Evolutionary conservation across 208 protist species (phyloP).

Genomic region (Trypanosoma cruzi): DNA sequence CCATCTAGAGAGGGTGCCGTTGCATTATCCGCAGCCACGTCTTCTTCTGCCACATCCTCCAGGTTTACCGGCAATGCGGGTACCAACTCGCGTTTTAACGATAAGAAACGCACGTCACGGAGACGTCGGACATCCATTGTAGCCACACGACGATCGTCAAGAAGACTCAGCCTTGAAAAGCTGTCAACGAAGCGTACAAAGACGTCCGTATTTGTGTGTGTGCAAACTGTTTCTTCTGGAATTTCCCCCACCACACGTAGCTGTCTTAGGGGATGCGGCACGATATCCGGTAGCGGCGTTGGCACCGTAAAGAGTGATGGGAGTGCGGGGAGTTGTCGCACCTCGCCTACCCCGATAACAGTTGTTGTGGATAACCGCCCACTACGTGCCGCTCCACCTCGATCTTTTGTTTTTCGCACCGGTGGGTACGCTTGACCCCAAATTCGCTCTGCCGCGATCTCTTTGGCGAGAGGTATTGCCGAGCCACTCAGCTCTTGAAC

Average conservation of each 20-base stretch:
- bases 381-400: constrained; percentile 18
- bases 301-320: constrained; percentile 38
- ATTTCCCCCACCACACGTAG: constrained; percentile 29
- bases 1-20: background rate
- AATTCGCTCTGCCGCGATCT: constrained; percentile 59
- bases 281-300: constrained; percentile 23
- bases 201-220: constrained; percentile 49
- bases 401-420: constrained; percentile 26
- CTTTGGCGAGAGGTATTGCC: constrained; percentile 76
- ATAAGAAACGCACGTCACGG: constrained; percentile 26
- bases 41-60: background rate
- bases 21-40: background rate
- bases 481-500: constrained; percentile 44
- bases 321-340: constrained; percentile 41
- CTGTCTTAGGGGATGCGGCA: constrained; percentile 48
- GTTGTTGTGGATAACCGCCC: constrained; percentile 11
- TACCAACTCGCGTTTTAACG: constrained; percentile 24
- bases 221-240: constrained; percentile 41
- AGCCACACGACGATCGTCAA: constrained; percentile 28
- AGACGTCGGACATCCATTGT: constrained; percentile 18
- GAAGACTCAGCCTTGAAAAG: constrained; percentile 39
- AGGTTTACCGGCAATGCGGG: constrained; percentile 13
- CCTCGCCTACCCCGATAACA: constrained; percentile 28
- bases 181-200: constrained; percentile 49
- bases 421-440: constrained; percentile 40